phyloP scores from a whole-genome alignment of 2,329 filamentous ascomycete species.

The Lasiodiplodia sp. region DNA sequence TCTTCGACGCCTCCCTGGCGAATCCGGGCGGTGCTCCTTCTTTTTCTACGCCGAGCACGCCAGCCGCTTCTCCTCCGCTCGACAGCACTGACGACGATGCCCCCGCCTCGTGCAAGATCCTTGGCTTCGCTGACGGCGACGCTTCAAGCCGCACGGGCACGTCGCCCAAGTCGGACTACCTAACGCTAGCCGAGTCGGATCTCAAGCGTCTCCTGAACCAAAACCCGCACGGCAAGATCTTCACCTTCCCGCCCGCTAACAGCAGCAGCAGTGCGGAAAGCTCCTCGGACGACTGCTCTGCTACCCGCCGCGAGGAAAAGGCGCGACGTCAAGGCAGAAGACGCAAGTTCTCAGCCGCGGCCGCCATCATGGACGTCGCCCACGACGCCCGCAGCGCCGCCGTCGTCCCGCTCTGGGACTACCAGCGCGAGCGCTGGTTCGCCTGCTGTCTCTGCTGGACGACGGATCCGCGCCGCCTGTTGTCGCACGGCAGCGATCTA shows the following conservation, averaged over 20 bases:
- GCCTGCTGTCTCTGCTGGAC: conserved; percentile 47
- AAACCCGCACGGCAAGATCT: conserved; percentile 30
- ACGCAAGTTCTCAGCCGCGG: background rate
- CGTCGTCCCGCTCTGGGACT: conserved; percentile 50
- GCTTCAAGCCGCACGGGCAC: conserved; percentile 15
- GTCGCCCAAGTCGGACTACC: background rate
- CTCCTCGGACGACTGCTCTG: background rate
- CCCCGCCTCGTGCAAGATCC: conserved; percentile 31
- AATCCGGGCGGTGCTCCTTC: background rate
- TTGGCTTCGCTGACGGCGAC: conserved; percentile 32
- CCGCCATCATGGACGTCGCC: conserved; percentile 2
- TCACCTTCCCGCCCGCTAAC: background rate
- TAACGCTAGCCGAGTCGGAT: conserved; percentile 39
- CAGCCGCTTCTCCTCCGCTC: background rate
- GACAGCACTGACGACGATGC: too few relatives aligned
- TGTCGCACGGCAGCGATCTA: conserved; percentile 46
- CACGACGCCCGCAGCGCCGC: conserved; percentile 47
- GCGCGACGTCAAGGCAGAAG: background rate
- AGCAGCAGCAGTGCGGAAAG: too few relatives aligned
- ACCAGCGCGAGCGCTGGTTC: conserved; percentile 47
- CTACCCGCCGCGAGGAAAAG: too few relatives aligned
- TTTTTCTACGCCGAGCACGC: background rate
- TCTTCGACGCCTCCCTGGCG: conserved; percentile 43
- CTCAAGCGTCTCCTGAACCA: conserved; percentile 25
- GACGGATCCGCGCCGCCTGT: conserved; percentile 45